Conservation (phyloP, 1,139 yeast species). For the Keqinozyma sinolaborantium region DNA sequence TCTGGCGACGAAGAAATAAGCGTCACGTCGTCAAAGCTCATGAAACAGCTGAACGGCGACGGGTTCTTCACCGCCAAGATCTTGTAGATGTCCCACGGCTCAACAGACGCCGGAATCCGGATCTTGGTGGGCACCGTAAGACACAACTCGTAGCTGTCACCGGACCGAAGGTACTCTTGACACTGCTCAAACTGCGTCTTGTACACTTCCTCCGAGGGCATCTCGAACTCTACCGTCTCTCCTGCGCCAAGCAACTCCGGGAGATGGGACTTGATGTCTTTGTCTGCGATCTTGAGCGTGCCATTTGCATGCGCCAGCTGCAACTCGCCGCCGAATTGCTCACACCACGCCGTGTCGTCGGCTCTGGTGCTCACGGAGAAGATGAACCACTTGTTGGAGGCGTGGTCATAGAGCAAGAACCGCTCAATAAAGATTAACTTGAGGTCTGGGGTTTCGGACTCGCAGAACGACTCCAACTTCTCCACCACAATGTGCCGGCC, state of each 20-base stretch:
- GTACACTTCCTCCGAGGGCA: conserved; percentile 59
- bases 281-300: conserved; percentile 11
- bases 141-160: conserved; percentile 94
- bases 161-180: conserved; percentile 67
- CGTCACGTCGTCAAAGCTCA: conserved; percentile 68
- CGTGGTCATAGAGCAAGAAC: conserved; percentile 53
- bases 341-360: conserved; percentile 32
- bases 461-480: conserved; percentile 28
- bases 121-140: conserved; percentile 77
- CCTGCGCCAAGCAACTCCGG: conserved; percentile 18
- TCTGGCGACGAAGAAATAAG: conserved; percentile 93
- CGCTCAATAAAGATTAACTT: conserved; percentile 72
- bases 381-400: conserved; percentile 46
- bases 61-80: conserved; percentile 73
- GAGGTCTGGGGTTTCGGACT: conserved; percentile 58
- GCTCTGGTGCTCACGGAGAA: conserved; percentile 45
- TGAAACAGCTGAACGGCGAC: conserved; percentile 85
- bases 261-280: conserved; percentile 23
- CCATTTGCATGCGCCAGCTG: neutral
- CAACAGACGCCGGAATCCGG: conserved; percentile 37
- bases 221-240: conserved; percentile 33
- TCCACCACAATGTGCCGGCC: conserved; percentile 47
- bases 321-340: conserved; percentile 13
- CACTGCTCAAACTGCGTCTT: conserved; percentile 55
- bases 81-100: conserved; percentile 81